These are phyloP conservation scores for Pseudotsuga menziesii DNA, from an alignment of 75 land plant genomes.

Conservation along the genomic window DNA sequence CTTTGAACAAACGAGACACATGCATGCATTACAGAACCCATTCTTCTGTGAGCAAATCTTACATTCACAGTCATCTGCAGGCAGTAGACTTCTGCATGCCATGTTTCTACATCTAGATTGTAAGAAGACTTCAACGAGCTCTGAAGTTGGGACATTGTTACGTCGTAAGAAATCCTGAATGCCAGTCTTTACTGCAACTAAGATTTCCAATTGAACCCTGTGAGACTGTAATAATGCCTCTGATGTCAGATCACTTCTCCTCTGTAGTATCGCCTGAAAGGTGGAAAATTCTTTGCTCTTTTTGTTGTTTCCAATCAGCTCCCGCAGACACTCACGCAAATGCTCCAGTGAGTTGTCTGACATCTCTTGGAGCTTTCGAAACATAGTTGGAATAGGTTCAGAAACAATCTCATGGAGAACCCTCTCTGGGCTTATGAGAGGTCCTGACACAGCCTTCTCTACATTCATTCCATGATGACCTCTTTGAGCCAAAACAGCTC, in stretches of 20 bases:
- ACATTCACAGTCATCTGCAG: slow-evolving; percentile 94
- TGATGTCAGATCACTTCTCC: slow-evolving; percentile 53
- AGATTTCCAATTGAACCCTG: slow-evolving; percentile 63
- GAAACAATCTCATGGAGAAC: slow-evolving; percentile 46
- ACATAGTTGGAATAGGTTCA: slow-evolving; percentile 52
- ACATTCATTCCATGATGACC: slow-evolving; percentile 14
- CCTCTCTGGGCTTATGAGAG: slow-evolving; percentile 27
- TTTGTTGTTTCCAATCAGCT: slow-evolving; percentile 44
- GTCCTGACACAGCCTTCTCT: slow-evolving; percentile 19
- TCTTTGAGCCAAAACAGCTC: slow-evolving; percentile 17
- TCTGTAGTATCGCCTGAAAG: slow-evolving; percentile 50
- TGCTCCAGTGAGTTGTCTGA: slow-evolving; percentile 50
- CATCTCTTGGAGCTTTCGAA: slow-evolving; percentile 58
- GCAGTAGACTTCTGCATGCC: slow-evolving; percentile 42
- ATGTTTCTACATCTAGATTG: slow-evolving; percentile 61
- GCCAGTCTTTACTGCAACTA: slow-evolving; percentile 89
- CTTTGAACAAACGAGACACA: slow-evolving; percentile 88
- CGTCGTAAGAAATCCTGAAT: slow-evolving; percentile 52
- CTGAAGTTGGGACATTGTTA: slow-evolving; percentile 23
- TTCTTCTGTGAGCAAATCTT: slow-evolving; percentile 72
- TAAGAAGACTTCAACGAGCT: slow-evolving; percentile 64
- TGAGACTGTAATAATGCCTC: slow-evolving; percentile 50
- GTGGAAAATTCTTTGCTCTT: slow-evolving; percentile 38
- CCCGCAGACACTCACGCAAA: slow-evolving; percentile 46
- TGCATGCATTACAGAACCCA: slow-evolving; percentile 92